phyloP scores from a whole-genome alignment of 73 alveolate genomes.

The Uronychia setigera region DNA sequence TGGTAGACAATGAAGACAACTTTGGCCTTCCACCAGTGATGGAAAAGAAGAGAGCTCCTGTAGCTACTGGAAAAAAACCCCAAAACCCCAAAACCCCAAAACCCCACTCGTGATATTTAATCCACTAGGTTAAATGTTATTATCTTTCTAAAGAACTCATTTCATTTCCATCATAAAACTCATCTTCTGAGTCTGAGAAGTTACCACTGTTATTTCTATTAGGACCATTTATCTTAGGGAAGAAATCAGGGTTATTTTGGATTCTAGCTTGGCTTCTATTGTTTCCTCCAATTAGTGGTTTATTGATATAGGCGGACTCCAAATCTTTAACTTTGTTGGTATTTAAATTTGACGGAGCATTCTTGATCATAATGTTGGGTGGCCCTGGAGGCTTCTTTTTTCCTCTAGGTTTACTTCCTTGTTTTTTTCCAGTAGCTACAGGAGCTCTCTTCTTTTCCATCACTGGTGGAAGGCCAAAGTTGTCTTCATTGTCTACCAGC shows the following conservation, averaged over 20 bases:
- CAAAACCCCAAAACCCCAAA: too few species aligned
- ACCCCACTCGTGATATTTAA: too few species aligned
- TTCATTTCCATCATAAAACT: neutral
- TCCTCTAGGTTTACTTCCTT: neutral
- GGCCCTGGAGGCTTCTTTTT: slow-evolving; percentile 7
- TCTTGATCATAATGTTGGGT: neutral
- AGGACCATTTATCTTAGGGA: neutral
- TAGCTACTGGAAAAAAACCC: neutral
- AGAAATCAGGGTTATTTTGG: neutral
- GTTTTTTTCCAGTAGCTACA: neutral
- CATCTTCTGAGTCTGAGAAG: neutral
- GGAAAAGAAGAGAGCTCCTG: neutral
- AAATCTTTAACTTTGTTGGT: slow-evolving; percentile 10
- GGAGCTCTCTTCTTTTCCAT: slow-evolving; percentile 1
- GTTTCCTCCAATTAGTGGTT: neutral
- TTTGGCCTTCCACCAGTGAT: slow-evolving; percentile 10
- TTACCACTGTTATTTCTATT: neutral
- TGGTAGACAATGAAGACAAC: neutral
- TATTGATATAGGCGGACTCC: neutral
- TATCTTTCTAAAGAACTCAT: neutral
- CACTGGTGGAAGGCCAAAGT: slow-evolving; percentile 11
- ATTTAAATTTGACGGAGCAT: neutral
- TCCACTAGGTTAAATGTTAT: too few species aligned
- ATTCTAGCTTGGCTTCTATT: neutral
- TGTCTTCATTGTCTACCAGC: neutral